Conservation (phyloP, 495 filamentous ascomycete genomes). For the Terfezia claveryi region DNA sequence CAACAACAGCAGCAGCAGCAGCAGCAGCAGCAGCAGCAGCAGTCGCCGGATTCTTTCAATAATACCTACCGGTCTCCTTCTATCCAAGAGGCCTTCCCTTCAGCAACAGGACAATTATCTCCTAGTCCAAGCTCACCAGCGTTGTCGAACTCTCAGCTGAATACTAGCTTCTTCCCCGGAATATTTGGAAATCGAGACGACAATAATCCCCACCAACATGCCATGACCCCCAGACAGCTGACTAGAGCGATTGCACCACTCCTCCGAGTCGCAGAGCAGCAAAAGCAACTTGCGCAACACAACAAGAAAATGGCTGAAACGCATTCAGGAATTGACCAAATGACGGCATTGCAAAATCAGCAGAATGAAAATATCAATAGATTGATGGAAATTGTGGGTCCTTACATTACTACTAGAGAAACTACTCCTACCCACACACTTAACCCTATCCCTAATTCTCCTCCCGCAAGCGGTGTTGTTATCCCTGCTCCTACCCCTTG, state of each 20-base stretch:
- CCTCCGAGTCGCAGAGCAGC: conserved; percentile 4
- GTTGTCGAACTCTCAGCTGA: not conserved
- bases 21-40: conserved; percentile 7
- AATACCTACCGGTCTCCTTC: conserved; percentile 13
- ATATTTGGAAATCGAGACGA: not conserved
- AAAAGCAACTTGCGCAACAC: conserved; percentile 9
- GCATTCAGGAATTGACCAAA: conserved; percentile 13
- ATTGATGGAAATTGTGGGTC: conserved; percentile 17
- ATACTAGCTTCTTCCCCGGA: not conserved
- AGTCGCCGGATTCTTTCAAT: conserved; percentile 6
- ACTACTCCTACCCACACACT: conserved; percentile 4
- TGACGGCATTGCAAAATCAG: conserved; percentile 11
- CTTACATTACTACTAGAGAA: conserved; percentile 7
- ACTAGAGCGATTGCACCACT: conserved; percentile 6
- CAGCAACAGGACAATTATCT: conserved; percentile 1
- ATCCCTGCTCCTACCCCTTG: too few relatives aligned
- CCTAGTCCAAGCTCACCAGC: not conserved
- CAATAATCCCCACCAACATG: conserved; percentile 6
- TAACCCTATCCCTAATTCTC: not conserved
- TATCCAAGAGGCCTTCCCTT: conserved; percentile 2
- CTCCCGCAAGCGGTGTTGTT: too few relatives aligned
- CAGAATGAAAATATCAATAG: conserved; percentile 16
- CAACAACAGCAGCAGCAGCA: conserved; percentile 10
- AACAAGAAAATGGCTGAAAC: conserved; percentile 14
- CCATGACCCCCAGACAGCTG: conserved; percentile 11